Base-by-base conservation (phyloP, 2,329 filamentous ascomycete species). In the Ceratocystis variospora region DNA sequence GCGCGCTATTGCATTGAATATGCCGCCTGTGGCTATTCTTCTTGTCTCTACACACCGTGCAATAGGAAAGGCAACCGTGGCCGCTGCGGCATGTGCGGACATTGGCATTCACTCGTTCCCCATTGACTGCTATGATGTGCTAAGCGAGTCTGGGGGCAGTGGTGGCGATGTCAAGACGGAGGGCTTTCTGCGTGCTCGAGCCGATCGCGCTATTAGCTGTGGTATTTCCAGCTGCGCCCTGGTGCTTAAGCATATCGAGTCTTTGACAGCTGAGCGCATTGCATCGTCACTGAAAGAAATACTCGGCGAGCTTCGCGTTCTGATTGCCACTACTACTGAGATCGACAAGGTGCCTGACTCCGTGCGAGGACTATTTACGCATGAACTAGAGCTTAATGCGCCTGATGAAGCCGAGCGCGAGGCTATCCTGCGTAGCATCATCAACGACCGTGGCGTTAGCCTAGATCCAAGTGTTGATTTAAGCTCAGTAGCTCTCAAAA, bases 291-390 rank as follows among this genome's bases (percentile, higher is more conserved):
- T 99, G 73, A 89, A 90, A 72, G 89, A 96, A 68, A 86, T 97
- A 2, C 76, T 96, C 25, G 80, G 83, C n/a, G 87, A 88, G 61
- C 85, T 86, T 2, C 81, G 94, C 65, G 89, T 97, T 1, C 77
- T 99, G 28, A 86, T 99, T 71, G 93, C 94, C 0, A 99, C 94
- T 0, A 96, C 93, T 0, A 96, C 91, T 5, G 93, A 97, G 70
- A 86, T 96, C 0, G 94, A 97, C 73, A 95, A 97, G 74, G 84
- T 99, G 0, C 89, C 93, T 0, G 92, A 96, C 71, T 89, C 89
- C 0, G 86, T 97, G 22, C 85, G 94, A 64, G 90, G 90, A 10
- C 79, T 97, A 2, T 97, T 99, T 74, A 96, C 91, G 0, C 93
- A 99, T 72, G 94, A 99, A 75, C 81, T 99, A 53, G 93, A 97